phyloP scores from a whole-genome alignment of 768 basidiomycete genomes.

The Lyophyllum shimeji region DNA sequence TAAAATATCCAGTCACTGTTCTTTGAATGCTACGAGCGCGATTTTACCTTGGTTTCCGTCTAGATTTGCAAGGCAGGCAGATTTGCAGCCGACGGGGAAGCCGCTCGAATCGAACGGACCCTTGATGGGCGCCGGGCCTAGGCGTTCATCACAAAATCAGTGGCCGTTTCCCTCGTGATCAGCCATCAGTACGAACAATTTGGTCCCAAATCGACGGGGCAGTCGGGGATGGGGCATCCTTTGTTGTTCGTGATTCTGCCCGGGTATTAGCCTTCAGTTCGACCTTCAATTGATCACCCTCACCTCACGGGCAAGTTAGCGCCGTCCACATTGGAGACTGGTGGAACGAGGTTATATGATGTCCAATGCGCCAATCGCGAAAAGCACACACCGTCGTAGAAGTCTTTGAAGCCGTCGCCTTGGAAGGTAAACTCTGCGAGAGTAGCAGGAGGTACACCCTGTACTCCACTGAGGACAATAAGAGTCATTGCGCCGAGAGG shows the following conservation, averaged over 20 bases:
- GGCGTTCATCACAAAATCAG: background rate
- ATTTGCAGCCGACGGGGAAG: constrained; percentile 59
- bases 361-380: background rate
- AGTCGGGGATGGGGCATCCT: constrained; percentile 55
- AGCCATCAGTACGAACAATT: constrained; percentile 39
- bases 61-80: constrained; percentile 49
- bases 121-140: constrained; percentile 49
- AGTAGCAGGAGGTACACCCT: constrained; percentile 64
- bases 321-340: constrained; percentile 67
- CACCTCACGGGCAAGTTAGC: constrained; percentile 56
- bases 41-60: constrained; percentile 38
- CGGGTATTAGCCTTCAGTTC: background rate
- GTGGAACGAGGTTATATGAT: background rate
- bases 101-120: constrained; percentile 56
- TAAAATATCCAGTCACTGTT: background rate
- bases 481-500: background rate
- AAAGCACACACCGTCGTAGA: constrained; percentile 52
- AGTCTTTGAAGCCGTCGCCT: constrained; percentile 43
- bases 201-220: constrained; percentile 60
- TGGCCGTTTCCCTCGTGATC: background rate
- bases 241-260: constrained; percentile 49
- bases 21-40: background rate
- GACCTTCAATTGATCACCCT: background rate
- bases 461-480: background rate
- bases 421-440: constrained; percentile 65